Percentiles rank a stretch among this genome's conserved stretches.
Evolutionary conservation across 495 filamentous ascomycete species (phyloP).

Genomic region (Tuber borchii): DNA sequence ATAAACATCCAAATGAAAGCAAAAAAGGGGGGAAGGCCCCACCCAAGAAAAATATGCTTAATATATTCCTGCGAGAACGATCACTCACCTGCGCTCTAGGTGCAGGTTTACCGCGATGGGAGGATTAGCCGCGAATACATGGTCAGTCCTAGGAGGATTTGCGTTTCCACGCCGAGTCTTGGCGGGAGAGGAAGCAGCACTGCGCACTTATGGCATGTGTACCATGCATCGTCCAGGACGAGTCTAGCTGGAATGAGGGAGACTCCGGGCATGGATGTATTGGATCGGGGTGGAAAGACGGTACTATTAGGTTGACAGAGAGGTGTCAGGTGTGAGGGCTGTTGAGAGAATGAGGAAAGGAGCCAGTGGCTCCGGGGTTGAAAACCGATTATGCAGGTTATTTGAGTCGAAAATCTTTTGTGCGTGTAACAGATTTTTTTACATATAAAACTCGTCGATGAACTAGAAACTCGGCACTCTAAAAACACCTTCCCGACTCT

Average conservation of each 20-base stretch:
- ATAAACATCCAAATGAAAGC: background rate
- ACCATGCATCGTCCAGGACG: slow-evolving; percentile 7
- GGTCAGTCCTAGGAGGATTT: slow-evolving; percentile 3
- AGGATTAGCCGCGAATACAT: slow-evolving; percentile 10
- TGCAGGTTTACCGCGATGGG: slow-evolving; percentile 21
- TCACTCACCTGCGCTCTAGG: slow-evolving; percentile 5
- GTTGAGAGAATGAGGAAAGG: too few species aligned
- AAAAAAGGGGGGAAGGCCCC: background rate
- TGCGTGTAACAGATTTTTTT: too few species aligned
- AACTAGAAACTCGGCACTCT: too few species aligned
- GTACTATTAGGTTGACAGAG: background rate
- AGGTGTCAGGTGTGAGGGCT: background rate
- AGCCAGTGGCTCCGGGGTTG: too few species aligned
- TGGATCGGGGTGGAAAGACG: background rate
- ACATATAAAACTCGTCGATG: too few species aligned
- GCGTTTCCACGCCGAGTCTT: slow-evolving; percentile 7
- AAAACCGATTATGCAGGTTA: too few species aligned
- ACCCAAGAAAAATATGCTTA: slow-evolving; percentile 12
- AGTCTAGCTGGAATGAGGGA: background rate
- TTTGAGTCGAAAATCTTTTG: too few species aligned
- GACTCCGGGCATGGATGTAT: background rate
- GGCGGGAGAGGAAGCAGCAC: slow-evolving; percentile 5
- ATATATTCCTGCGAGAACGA: slow-evolving; percentile 16
- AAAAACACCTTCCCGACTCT: too few species aligned
- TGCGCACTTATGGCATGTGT: slow-evolving; percentile 12